Base-by-base conservation (phyloP, 179 eudicot genomes). In the Vitellaria paradoxa region DNA sequence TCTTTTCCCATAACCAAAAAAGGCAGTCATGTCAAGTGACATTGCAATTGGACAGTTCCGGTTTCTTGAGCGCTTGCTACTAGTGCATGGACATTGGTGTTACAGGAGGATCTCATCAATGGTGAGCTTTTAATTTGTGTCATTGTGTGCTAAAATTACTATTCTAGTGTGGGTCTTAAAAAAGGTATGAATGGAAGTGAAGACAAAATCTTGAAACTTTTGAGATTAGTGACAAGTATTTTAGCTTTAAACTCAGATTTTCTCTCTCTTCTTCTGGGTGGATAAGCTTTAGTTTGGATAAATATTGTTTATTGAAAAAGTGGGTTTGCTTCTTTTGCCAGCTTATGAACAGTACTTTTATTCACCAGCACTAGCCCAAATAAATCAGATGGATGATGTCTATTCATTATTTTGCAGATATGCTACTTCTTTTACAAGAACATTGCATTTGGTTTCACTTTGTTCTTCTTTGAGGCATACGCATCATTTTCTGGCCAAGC, bases 401-500 rank as follows among this genome's bases (percentile, higher is more conserved):
- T 57, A 3, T 74, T 65, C 62, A 9, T 62, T 17, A 73, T 59
- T 63, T 67, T 76, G 42, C 81, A 85, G 89, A 85, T 85, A 76
- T 84, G 86, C 64, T 87, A 87, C 82, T 87, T 87, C 77, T 82
- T 87, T 80, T 87, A 87, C 87, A 87, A 87, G 86, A 87, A 87
- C 82, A 81, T 87, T 74, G 81, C 82, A 24, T 87, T 82, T 67
- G 87, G 88, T 30, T 74, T 87, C 77, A 87, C 89, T 5, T 73
- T 87, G 76, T 87, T 85, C 86, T 87, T 67, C 79, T 87, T 78
- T 5, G 85, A 87, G 26, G 89, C 86, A 9, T 79, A 84, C 46
- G 75, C 89, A 70, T 82, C 87, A 14, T 87, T 87, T 77, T 84
- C 89, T 11, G 89, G 87, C 65, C 77, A 81, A 72, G 70, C 86